Evolutionary conservation across 2,329 filamentous ascomycete species (phyloP), one percentile per base, ranked within the genome.

Genomic region (Colletotrichum eleusines): DNA sequence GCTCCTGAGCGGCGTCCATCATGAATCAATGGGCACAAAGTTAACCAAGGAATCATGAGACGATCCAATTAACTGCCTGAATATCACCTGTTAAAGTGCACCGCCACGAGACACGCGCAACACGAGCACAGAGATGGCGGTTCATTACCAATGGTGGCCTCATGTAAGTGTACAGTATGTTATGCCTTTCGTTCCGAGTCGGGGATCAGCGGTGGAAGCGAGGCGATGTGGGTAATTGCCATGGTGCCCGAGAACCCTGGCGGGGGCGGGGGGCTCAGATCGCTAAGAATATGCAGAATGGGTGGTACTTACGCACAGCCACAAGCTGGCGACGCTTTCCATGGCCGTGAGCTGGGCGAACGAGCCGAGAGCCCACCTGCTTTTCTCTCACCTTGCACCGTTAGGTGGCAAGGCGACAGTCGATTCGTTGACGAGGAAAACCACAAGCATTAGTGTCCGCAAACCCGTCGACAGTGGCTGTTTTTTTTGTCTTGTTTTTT

Each of bases 181-280:
- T n/a, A 20, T 28, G 28, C 12, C 57, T 23, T 28, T 42, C 31
- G 20, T 16, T 33, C 14, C 31, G 26, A 14, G 55, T 8, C 11
- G 20, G 23, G 18, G 23, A 31, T 58, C 6, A 20, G 57, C 26
- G 18, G 31, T 20, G 50, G 11, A 42, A 40, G 20, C n/a, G 40
- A 51, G 42, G 63, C 42, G n/a, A 67, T 51, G 67, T 35, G 46
- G 42, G 35, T 26, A 16, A 8, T 35, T 42, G 40, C 20, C 40
- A 33, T 12, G 42, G 58, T 26, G 28, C 31, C 42, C 23, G 31
- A n/a, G 48, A 61, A 67, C 23, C 42, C n/a, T n/a, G n/a, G n/a
- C n/a, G n/a, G n/a, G n/a, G n/a, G n/a, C n/a, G n/a, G n/a, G 48
- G 50, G 67, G 50, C 67, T 70, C 62, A 38, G 67, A 42, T 46